Conservation (phyloP, 2,329 filamentous ascomycete genomes). For the Rhexocercosporidium sp. region DNA sequence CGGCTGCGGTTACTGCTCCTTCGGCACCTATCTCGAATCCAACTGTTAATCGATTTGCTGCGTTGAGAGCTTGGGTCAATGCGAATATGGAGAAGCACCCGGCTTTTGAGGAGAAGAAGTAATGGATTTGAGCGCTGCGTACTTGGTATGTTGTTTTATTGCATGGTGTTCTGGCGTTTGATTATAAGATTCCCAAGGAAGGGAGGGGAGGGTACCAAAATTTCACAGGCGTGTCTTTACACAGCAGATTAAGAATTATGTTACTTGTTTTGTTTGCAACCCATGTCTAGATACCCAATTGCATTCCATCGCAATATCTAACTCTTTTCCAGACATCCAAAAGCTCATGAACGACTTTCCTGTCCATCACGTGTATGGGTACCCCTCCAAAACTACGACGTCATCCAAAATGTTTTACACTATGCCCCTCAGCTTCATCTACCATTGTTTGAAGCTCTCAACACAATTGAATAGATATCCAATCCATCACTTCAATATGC, state of each 20-base stretch:
- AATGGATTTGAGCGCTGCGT: not conserved
- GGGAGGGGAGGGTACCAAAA: not conserved
- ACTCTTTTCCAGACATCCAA: not conserved
- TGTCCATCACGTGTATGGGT: not conserved
- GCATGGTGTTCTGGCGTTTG: conserved; percentile 14
- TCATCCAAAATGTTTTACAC: not conserved
- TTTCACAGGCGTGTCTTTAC: not conserved
- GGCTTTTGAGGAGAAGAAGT: conserved; percentile 58
- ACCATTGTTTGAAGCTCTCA: not conserved
- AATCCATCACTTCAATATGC: conserved; percentile 14
- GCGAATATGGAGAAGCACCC: conserved; percentile 89
- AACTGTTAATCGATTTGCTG: conserved; percentile 70
- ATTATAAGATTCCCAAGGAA: no score
- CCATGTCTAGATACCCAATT: not conserved
- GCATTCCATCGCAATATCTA: not conserved
- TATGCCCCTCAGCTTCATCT: not conserved
- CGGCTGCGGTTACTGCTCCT: conserved; percentile 25
- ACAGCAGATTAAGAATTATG: not conserved
- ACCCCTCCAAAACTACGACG: not conserved
- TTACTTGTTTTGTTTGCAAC: not conserved
- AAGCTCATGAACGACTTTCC: not conserved
- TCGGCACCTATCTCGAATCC: conserved; percentile 19
- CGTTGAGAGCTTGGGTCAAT: conserved; percentile 81
- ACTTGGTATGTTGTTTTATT: conserved; percentile 11
- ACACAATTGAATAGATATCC: not conserved